Percentiles rank a stretch among this genome's conserved stretches.
Evolutionary conservation across 345 rosid genomes (phyloP).

Genomic region (sweet orange (Citrus sinensis)): DNA sequence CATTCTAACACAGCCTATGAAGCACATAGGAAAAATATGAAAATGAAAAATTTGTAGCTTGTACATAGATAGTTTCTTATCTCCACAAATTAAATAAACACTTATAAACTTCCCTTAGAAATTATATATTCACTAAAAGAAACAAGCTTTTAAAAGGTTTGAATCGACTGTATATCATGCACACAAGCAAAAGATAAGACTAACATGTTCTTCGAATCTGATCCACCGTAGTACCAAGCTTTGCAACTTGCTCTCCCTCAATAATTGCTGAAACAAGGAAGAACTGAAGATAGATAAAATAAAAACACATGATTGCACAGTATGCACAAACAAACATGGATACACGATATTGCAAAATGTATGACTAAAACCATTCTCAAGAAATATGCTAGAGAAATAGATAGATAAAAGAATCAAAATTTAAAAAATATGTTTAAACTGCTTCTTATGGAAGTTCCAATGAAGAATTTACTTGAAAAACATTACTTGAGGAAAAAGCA

Average conservation of each 20-base stretch:
- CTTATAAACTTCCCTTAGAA: background rate
- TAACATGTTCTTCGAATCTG: slow-evolving; percentile 70
- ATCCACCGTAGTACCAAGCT: slow-evolving; percentile 61
- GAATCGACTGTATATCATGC: background rate
- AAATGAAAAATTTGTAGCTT: background rate
- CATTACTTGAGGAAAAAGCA: background rate
- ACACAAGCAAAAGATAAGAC: slow-evolving; percentile 19
- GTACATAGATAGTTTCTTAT: background rate
- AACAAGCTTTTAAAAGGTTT: background rate
- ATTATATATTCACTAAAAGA: background rate
- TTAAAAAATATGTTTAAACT: background rate
- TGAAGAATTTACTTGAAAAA: background rate
- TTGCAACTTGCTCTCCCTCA: slow-evolving; percentile 56
- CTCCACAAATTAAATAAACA: background rate
- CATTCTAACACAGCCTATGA: background rate
- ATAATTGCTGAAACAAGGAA: slow-evolving; percentile 51
- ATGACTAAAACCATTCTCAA: background rate
- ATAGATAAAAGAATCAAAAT: background rate
- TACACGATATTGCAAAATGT: background rate
- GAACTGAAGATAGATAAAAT: background rate
- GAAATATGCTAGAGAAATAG: background rate
- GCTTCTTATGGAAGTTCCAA: background rate
- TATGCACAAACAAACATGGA: background rate
- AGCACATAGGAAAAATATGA: background rate
- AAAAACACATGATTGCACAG: background rate